Conservation (phyloP, 345 rosid species). For the Linum usitatissimum region DNA sequence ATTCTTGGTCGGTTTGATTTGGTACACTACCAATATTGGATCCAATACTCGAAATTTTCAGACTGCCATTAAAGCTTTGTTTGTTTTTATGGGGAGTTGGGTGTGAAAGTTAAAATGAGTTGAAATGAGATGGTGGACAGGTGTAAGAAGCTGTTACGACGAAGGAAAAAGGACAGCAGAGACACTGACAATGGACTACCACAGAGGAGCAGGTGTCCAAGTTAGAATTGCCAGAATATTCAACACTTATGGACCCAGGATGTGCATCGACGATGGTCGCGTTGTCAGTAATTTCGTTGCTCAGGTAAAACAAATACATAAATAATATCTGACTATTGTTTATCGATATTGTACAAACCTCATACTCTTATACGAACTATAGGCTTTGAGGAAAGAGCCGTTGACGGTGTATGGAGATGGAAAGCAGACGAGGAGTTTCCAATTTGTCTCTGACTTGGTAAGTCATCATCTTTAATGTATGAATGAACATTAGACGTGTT, state of each 20-base stretch:
- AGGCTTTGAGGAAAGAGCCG: constrained; percentile 96
- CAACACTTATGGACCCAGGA: constrained; percentile 92
- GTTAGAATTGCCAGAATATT: constrained; percentile 84
- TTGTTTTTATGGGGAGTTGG: no score
- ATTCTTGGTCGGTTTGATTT: no score
- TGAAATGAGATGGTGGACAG: constrained; percentile 34
- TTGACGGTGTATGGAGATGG: constrained; percentile 98
- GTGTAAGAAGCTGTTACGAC: constrained; percentile 97
- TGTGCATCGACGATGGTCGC: constrained; percentile 99
- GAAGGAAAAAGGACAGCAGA: constrained; percentile 98
- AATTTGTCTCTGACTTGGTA: constrained; percentile 95
- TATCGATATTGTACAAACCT: no score
- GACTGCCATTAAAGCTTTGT: no score
- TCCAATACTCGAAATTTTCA: no score
- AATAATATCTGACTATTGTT: no score
- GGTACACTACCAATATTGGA: no score
- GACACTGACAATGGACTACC: constrained; percentile 95
- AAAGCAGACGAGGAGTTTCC: constrained; percentile 98
- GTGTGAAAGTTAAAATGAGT: no score
- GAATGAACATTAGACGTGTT: no score
- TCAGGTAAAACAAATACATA: no score
- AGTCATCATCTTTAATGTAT: constrained; percentile 2
- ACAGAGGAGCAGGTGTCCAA: constrained; percentile 88
- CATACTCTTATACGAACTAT: no score
- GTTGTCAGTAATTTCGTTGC: constrained; percentile 98